Conservation (phyloP, 768 basidiomycete species). For the Melanogaster broomeanus region DNA sequence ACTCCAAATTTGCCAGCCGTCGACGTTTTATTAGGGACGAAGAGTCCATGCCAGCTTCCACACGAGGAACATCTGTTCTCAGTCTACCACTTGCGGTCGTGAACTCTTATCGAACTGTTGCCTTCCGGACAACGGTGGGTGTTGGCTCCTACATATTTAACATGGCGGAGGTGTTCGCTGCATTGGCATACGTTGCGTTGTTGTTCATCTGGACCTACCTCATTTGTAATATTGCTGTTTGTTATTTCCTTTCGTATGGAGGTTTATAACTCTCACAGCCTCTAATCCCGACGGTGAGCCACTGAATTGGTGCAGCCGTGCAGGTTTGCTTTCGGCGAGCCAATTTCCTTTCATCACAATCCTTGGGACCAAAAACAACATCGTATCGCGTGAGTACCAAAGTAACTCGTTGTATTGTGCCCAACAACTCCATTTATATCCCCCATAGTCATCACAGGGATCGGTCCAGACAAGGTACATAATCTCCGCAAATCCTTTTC, state of each 20-base stretch:
- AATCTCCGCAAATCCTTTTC: neutral
- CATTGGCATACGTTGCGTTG: conserved; percentile 37
- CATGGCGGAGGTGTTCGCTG: conserved; percentile 41
- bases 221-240: conserved; percentile 32
- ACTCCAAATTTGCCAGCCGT: conserved; percentile 14
- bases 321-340: conserved; percentile 31
- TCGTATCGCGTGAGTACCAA: conserved; percentile 22
- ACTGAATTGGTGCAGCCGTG: conserved; percentile 36
- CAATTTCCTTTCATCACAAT: conserved; percentile 43
- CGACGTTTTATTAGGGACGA: conserved; percentile 5
- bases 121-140: conserved; percentile 39
- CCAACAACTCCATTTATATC: neutral
- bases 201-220: conserved; percentile 39
- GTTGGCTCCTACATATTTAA: conserved; percentile 40
- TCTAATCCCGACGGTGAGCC: conserved; percentile 19
- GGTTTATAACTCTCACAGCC: conserved; percentile 11
- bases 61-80: conserved; percentile 12
- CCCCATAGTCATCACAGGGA: conserved; percentile 18
- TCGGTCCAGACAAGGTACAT: conserved; percentile 23
- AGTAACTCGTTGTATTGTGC: neutral
- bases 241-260: neutral
- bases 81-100: conserved; percentile 31
- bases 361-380: conserved; percentile 46
- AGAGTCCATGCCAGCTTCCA: neutral
- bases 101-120: conserved; percentile 36